phyloP scores from a whole-genome alignment of 2,329 filamentous ascomycete species.

The Cladophialophora bantiana region DNA sequence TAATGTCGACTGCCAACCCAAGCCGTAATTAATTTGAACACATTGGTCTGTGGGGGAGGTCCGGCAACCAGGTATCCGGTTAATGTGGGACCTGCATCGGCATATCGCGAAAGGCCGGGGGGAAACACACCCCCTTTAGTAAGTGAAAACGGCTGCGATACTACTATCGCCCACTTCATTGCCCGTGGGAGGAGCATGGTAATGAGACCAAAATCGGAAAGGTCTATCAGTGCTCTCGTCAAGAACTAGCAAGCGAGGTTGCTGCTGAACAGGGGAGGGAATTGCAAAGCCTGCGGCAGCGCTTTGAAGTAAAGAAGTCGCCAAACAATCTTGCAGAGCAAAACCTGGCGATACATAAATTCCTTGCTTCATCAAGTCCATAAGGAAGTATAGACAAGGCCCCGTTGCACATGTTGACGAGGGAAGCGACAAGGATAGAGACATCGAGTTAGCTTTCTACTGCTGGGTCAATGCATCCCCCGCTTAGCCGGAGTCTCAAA shows the following conservation, averaged over 20 bases:
- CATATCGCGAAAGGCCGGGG: neutral
- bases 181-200: neutral
- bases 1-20: neutral
- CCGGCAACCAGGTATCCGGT: neutral
- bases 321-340: neutral
- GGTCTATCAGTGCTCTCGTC: neutral
- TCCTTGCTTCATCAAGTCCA: neutral
- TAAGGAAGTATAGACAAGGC: neutral
- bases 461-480: neutral
- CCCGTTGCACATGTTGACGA: neutral
- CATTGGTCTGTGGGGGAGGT: neutral
- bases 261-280: neutral
- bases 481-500: neutral
- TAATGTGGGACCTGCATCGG: neutral
- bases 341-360: neutral
- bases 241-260: neutral
- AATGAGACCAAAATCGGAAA: neutral
- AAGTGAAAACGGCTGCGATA: neutral
- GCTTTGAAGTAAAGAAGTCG: neutral
- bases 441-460: neutral
- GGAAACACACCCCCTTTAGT: neutral
- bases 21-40: neutral
- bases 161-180: too few species aligned
- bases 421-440: neutral
- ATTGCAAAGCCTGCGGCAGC: slow-evolving; percentile 1